Evolutionary conservation across 2,329 filamentous ascomycete genomes (phyloP), one percentile per base, ranked within the genome.

Genomic region (Cordyceps farinosa): DNA sequence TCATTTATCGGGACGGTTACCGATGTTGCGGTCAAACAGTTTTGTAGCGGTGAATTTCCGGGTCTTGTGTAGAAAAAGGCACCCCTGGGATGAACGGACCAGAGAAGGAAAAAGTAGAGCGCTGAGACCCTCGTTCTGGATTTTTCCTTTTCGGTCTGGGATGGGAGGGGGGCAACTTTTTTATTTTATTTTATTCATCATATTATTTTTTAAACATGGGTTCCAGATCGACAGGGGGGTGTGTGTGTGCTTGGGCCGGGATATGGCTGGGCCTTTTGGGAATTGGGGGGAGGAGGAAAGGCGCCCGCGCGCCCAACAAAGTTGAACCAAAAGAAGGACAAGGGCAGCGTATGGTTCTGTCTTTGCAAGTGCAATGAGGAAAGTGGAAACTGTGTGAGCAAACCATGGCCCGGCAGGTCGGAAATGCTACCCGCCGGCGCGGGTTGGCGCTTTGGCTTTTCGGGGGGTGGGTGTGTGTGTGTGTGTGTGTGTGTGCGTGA

Each of bases 141-240:
- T 32, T 42, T 48, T 52, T 15, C 34, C 15, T 59, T 63, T 57
- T 63, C 38, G 61, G 32, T 56, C 48, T 47, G 38, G 36, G 22
- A 22, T 22, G 22, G 22, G 22, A 22, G 22, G 47, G 47, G 47
- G 34, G 32, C 8, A 40, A 22, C 11, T 40, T 42, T 45, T 47
- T 34, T 52, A 13, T 63, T 32, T 57, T 51, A 15, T 58, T 58
- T 32, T 52, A 51, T n/a, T 52, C 22, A 22, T 22, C 22, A 22
- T 22, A 22, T 22, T 22, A 22, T 22, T 22, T 22, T 22, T 10
- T 11, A 38, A 38, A 10, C 60, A 55, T 56, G 50, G 60, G 34
- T 56, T 56, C 52, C 45, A 62, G 52, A 63, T 63, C 48, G 61
- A 63, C 61, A 63, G 61, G 61, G 61, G 61, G 53, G 54, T 59